Base-by-base conservation (phyloP, 1,284 basidiomycete species). In the Apiotrichum akiyoshidainum region DNA sequence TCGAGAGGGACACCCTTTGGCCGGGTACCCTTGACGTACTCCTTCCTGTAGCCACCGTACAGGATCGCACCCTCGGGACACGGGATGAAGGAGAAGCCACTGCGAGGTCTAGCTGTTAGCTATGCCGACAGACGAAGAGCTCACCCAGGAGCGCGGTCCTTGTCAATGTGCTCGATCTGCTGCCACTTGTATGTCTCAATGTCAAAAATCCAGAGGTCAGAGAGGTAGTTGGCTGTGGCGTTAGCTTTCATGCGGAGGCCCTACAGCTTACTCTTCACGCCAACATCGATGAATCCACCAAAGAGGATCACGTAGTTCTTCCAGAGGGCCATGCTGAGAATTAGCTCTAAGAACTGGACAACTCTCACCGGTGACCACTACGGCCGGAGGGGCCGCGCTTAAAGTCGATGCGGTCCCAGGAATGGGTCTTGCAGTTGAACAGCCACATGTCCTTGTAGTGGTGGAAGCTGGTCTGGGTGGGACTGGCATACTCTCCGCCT, bases 41-140 rank as follows among this genome's bases (percentile, higher is more conserved):
- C 89, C 72, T 96, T 96, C 71, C 89, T 90, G 74, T 96, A 97
- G 0, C 93, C 93, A 84, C 92, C 93, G 68, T 94, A 86, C 11
- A 97, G 73, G 4, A 95, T 73, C 8, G 94, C 84, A 0, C 93
- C 92, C 11, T 96, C 92, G 0, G 86, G 71, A 1, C 84, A 85
- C 0, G 92, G 80, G 1, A 97, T 80, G 71, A 96, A 90, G 0
- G 91, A 94, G 74, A 94, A 95, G 0, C 92, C 92, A 60, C 87
- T 89, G 17, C 90, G 83, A 9, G 90, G 85, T 19, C 88, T 90
- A 55, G 8, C 5, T 21, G 57, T 62, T 42, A 61, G 56, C 45
- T n/a, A 17, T 46, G 16, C 4, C 2, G 17, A n/a, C 2, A 9
- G 21, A 22, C 11, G 14, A 14, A 0, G 34, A 17, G 46, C 63